Evolutionary conservation across 1,284 basidiomycete genomes (phyloP).

Genomic region (Ustilago loliicola): DNA sequence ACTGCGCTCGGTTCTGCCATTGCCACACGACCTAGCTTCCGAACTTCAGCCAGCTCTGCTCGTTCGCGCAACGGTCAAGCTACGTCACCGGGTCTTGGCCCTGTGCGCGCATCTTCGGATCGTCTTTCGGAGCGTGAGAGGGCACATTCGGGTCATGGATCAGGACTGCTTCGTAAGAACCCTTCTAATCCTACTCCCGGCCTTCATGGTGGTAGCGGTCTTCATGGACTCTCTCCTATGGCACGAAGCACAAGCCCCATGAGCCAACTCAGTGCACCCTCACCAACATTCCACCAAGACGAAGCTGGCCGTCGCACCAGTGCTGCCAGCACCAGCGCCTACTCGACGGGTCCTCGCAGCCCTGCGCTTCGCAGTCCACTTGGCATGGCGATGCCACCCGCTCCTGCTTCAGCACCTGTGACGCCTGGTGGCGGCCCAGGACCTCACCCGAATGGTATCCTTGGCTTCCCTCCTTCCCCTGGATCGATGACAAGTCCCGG

Average conservation of each 20-base stretch:
- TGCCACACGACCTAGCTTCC: slow-evolving; percentile 31
- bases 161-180: slow-evolving; percentile 61
- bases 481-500: slow-evolving; percentile 20
- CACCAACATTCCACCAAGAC: slow-evolving; percentile 13
- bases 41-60: slow-evolving; percentile 31
- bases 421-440: slow-evolving; percentile 25
- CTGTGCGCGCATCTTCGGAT: slow-evolving; percentile 60
- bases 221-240: slow-evolving; percentile 45
- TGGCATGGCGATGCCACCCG: slow-evolving; percentile 17
- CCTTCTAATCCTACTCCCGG: slow-evolving; percentile 64
- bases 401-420: slow-evolving; percentile 21
- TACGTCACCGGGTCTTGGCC: slow-evolving; percentile 44
- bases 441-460: slow-evolving; percentile 12
- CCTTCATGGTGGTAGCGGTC: slow-evolving; percentile 48
- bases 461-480: slow-evolving; percentile 23
- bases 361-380: slow-evolving; percentile 39
- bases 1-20: slow-evolving; percentile 16
- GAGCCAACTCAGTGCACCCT: slow-evolving; percentile 40
- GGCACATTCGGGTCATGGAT: slow-evolving; percentile 47
- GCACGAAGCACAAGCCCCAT: slow-evolving; percentile 40
- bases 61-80: slow-evolving; percentile 42
- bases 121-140: slow-evolving; percentile 56
- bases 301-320: slow-evolving; percentile 29
- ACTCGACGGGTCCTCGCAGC: slow-evolving; percentile 36
- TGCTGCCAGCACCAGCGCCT: slow-evolving; percentile 31